Base-by-base conservation (phyloP, 345 rosid genomes). In the Trapa incisa region DNA sequence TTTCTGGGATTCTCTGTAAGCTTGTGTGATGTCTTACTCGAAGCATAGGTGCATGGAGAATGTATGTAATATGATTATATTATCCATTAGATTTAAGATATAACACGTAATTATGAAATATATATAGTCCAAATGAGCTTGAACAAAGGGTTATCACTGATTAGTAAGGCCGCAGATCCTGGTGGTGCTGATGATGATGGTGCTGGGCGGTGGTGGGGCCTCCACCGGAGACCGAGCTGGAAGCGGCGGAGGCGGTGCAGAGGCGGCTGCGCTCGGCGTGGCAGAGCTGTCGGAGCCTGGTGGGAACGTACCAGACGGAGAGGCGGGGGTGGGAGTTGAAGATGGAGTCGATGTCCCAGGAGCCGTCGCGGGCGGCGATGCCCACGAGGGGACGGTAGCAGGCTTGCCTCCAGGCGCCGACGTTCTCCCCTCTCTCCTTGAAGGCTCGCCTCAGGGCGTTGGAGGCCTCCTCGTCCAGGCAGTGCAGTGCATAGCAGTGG, bases 401-500 rank as follows among this genome's bases (percentile, higher is more conserved):
- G 3, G 96, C 97, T 68, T 94, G 99, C 72, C 97, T 79, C 99
- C 99, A 94, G 0, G 97, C 91, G 16, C 99, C 99, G 10, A 91
- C 96, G 71, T 91, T 91, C 75, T 91, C 97, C 12, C 99, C 96
- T 62, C 96, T 85, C 75, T 94, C 96, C 84, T 91, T 94, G 78
- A 83, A 91, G 41, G 79, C 83, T 65, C 86, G 76, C 75, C 99
- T 74, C 42, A 94, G 78, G 6, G 86, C 84, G 67, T 94, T 85
- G 0, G 99, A 94, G 0, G 85, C 86, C 2, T 86, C 89, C 86
- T 89, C 91, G 75, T 94, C 99, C 2, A 94, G 83, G 68, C 97
- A 91, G 65, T 94, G 99, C 14, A 94, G 80, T 1, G 99, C 97
- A 58, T 94, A 94, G 84, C 99, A 94, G 13, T 94, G 99, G 57